These are phyloP conservation scores for Boeremia lycopersici DNA, from an alignment of 2,329 filamentous ascomycete species.

Conservation along the genomic window DNA sequence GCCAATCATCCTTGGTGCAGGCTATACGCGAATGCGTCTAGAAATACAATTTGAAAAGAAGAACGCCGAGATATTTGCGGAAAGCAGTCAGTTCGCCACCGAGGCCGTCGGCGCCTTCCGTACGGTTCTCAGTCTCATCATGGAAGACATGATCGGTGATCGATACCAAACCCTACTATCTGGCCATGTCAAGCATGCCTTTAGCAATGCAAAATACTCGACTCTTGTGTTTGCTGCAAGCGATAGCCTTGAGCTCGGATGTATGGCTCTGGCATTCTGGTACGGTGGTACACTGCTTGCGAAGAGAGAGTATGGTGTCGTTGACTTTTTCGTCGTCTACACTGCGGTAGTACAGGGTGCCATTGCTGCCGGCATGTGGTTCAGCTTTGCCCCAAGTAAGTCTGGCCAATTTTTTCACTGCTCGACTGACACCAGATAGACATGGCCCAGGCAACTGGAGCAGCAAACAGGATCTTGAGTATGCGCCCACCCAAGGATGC, in stretches of 20 bases:
- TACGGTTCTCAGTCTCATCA: conserved; percentile 72
- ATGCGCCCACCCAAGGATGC: conserved; percentile 33
- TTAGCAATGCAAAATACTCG: conserved; percentile 65
- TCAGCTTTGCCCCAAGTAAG: conserved; percentile 55
- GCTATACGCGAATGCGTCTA: conserved; percentile 59
- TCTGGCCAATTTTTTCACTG: background rate
- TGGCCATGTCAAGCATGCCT: conserved; percentile 65
- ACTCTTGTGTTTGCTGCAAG: conserved; percentile 72
- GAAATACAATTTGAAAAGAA: conserved; percentile 72
- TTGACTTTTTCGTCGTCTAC: conserved; percentile 60
- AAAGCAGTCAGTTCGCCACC: conserved; percentile 75
- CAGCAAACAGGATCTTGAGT: conserved; percentile 46
- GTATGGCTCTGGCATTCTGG: conserved; percentile 67
- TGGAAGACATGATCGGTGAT: conserved; percentile 68
- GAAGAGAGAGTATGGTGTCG: conserved; percentile 54
- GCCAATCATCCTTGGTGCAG: conserved; percentile 57
- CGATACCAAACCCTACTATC: conserved; percentile 66
- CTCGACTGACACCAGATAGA: conserved; percentile 18
- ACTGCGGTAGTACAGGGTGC: conserved; percentile 57
- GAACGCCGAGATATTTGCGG: conserved; percentile 70
- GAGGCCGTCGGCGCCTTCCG: conserved; percentile 77
- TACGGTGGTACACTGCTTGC: conserved; percentile 50
- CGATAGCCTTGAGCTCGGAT: conserved; percentile 68
- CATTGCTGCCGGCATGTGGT: conserved; percentile 47
- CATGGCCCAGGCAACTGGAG: conserved; percentile 46